A percentile compares a stretch with the other conserved stretches of the same genome.
Evolutionary conservation across 2,329 filamentous ascomycete species (phyloP).

Genomic region (Chaetoscypha palmicola): DNA sequence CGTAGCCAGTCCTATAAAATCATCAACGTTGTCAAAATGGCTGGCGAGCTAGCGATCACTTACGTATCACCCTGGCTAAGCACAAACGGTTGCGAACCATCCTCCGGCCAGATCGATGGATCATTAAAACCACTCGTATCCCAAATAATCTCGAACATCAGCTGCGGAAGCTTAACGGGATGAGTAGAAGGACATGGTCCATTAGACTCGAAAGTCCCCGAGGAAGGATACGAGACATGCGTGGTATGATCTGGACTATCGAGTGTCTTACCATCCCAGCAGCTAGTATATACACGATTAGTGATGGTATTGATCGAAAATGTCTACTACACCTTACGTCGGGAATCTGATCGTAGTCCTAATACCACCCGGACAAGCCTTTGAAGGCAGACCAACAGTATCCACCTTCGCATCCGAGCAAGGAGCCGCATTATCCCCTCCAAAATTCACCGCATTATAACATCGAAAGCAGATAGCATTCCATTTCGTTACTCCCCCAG

Average conservation of each 20-base stretch:
- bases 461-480: constrained; percentile 12
- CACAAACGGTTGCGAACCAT: constrained; percentile 37
- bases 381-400: constrained; percentile 6
- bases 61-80: constrained; percentile 37
- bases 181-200: constrained; percentile 26
- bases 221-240: constrained; percentile 21
- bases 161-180: constrained; percentile 41
- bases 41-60: not conserved
- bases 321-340: constrained; percentile 6
- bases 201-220: constrained; percentile 8
- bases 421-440: constrained; percentile 7
- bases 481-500: constrained; percentile 7
- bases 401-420: constrained; percentile 10
- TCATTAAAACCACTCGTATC: constrained; percentile 37
- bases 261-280: constrained; percentile 7
- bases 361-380: constrained; percentile 8
- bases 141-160: constrained; percentile 45
- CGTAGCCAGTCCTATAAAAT: constrained; percentile 33
- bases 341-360: constrained; percentile 9
- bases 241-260: constrained; percentile 5
- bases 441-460: constrained; percentile 8
- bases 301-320: not conserved
- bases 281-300: constrained; percentile 1
- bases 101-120: constrained; percentile 37
- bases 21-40: not conserved